A percentile compares a stretch with the other conserved stretches of the same genome.
These are phyloP conservation scores for Pontederia paniculata DNA, from an alignment of 176 grass and related monocot species.

Conservation along the genomic window DNA sequence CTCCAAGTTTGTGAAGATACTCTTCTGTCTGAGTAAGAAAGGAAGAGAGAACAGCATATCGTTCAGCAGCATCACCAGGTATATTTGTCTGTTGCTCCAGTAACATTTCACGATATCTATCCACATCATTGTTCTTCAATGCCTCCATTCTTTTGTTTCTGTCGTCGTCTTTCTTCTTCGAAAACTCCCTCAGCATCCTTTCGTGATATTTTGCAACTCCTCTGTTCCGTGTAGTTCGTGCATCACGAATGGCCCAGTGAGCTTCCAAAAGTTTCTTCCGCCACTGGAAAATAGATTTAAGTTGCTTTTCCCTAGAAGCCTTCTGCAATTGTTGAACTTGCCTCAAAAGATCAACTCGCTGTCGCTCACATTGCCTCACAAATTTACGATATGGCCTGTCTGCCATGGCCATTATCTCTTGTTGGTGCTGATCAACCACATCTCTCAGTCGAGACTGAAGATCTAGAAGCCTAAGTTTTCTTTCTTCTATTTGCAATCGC, in stretches of 20 bases:
- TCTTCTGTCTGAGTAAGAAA: slow-evolving; percentile 93
- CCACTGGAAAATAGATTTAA: slow-evolving; percentile 91
- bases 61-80: slow-evolving; percentile 81
- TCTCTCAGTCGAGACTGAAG: slow-evolving; percentile 70
- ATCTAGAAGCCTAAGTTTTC: slow-evolving; percentile 81
- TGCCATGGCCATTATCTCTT: slow-evolving; percentile 97
- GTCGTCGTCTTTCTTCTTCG: slow-evolving; percentile 92
- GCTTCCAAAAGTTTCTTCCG: slow-evolving; percentile 94
- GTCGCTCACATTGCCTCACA: slow-evolving; percentile 84
- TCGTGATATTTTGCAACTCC: slow-evolving; percentile 97
- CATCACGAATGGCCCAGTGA: slow-evolving; percentile 97
- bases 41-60: slow-evolving; percentile 93
- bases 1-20: slow-evolving; percentile 94
- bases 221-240: slow-evolving; percentile 74
- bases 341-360: slow-evolving; percentile 59
- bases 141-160: slow-evolving; percentile 99
- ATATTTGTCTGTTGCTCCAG: slow-evolving; percentile 90
- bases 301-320: slow-evolving; percentile 69
- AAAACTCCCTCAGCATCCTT: slow-evolving; percentile 92
- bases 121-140: slow-evolving; percentile 95
- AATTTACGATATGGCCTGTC: slow-evolving; percentile 94
- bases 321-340: slow-evolving; percentile 86
- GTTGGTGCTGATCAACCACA: slow-evolving; percentile 93
- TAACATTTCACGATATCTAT: slow-evolving; percentile 93
- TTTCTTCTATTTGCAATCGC: slow-evolving; percentile 96